These are phyloP conservation scores for Coemansia sp. DNA, from an alignment of 192 early-diverging fungal genomes.

Conservation along the genomic window DNA sequence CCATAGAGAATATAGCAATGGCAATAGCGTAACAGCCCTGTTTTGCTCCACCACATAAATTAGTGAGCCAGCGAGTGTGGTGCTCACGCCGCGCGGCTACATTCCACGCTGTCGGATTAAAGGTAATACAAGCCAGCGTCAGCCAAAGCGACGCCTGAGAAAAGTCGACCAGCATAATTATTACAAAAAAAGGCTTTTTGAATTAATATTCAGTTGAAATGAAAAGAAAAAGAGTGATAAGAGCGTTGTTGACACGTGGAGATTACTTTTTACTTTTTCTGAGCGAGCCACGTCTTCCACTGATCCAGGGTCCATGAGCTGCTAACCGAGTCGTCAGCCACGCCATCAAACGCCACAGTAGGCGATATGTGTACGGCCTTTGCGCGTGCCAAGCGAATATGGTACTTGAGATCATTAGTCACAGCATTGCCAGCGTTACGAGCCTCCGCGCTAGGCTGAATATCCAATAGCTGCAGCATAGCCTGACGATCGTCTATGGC, in stretches of 20 bases:
- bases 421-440: conserved; percentile 73
- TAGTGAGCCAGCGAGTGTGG: conserved; percentile 70
- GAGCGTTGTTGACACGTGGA: not conserved
- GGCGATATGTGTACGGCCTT: conserved; percentile 80
- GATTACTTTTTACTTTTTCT: conserved; percentile 28
- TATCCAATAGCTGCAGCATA: conserved; percentile 59
- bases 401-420: conserved; percentile 70
- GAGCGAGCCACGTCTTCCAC: conserved; percentile 64
- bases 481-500: conserved; percentile 56
- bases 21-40: conserved; percentile 84
- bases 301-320: conserved; percentile 71
- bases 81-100: conserved; percentile 85
- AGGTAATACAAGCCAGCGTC: conserved; percentile 72
- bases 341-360: conserved; percentile 72
- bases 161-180: conserved; percentile 62
- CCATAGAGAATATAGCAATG: conserved; percentile 78
- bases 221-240: conserved; percentile 1
- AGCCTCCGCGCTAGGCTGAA: conserved; percentile 29
- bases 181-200: not conserved
- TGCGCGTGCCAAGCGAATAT: conserved; percentile 69
- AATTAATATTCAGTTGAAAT: not conserved
- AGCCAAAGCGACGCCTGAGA: conserved; percentile 70
- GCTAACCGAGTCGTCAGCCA: conserved; percentile 66
- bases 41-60: conserved; percentile 69
- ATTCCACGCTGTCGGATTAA: conserved; percentile 93